Conservation (phyloP, 1,284 basidiomycete species). For the Trichosporon faecale region DNA sequence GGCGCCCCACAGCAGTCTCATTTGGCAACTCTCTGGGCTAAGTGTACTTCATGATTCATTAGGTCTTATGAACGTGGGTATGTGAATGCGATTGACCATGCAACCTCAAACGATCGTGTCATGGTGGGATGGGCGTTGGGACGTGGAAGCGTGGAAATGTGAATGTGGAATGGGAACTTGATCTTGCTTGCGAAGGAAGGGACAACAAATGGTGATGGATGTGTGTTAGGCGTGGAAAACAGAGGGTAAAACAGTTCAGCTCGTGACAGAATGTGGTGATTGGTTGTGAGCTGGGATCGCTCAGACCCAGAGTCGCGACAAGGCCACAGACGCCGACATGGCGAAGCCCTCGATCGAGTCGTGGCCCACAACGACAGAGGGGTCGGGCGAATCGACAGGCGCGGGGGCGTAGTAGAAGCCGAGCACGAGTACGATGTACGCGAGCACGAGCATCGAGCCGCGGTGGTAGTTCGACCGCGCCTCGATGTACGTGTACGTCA, state of each 20-base stretch:
- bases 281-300: background rate
- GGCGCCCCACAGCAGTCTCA: background rate
- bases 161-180: background rate
- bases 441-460: conserved; percentile 85
- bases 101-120: background rate
- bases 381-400: conserved; percentile 14
- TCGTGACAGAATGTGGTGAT: background rate
- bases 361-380: conserved; percentile 11
- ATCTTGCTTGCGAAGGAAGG: background rate
- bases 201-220: background rate
- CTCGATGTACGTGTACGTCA: conserved; percentile 99
- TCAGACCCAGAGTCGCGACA: background rate
- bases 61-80: background rate
- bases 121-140: background rate
- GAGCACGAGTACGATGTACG: conserved; percentile 75
- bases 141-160: background rate
- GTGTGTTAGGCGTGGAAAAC: background rate
- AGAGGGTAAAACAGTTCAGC: background rate
- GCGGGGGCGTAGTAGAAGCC: conserved; percentile 73
- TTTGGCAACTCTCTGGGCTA: background rate
- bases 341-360: background rate
- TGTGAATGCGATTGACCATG: conserved; percentile 2
- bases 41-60: conserved; percentile 1
- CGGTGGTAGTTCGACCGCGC: conserved; percentile 95
- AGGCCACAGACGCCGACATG: background rate